phyloP scores from a whole-genome alignment of 768 basidiomycete genomes.

The Tricholoma flavovirens region DNA sequence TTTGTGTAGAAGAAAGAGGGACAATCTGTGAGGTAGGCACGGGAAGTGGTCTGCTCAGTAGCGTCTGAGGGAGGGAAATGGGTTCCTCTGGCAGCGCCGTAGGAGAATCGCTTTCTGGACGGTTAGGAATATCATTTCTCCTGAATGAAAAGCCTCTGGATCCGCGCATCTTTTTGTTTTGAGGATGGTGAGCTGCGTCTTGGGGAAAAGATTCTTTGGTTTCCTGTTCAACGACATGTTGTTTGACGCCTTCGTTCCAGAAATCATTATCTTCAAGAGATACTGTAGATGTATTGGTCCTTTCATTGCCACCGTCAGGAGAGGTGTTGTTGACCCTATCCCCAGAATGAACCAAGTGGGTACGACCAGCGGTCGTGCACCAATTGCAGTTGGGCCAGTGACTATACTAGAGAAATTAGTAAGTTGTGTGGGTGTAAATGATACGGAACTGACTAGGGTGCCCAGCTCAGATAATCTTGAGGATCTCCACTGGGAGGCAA shows the following conservation, averaged over 20 bases:
- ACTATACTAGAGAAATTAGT: not conserved
- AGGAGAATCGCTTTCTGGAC: not conserved
- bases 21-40: not conserved
- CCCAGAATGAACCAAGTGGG: not conserved
- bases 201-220: too few species aligned
- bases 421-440: slow-evolving; percentile 18
- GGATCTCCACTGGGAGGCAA: slow-evolving; percentile 16
- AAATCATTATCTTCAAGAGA: not conserved
- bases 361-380: not conserved
- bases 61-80: not conserved
- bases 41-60: not conserved
- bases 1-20: not conserved
- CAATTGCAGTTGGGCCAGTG: not conserved
- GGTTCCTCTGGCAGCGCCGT: not conserved
- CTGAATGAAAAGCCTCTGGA: not conserved
- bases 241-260: not conserved
- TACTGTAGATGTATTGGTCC: not conserved
- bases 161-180: not conserved
- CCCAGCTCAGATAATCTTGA: slow-evolving; percentile 52
- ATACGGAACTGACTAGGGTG: slow-evolving; percentile 48
- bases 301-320: not conserved
- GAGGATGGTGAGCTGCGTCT: not conserved
- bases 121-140: not conserved
- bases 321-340: not conserved
- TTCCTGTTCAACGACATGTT: too few species aligned